Base-by-base conservation (phyloP, 169 alveolate genomes). In the Plasmodium knowlesi region DNA sequence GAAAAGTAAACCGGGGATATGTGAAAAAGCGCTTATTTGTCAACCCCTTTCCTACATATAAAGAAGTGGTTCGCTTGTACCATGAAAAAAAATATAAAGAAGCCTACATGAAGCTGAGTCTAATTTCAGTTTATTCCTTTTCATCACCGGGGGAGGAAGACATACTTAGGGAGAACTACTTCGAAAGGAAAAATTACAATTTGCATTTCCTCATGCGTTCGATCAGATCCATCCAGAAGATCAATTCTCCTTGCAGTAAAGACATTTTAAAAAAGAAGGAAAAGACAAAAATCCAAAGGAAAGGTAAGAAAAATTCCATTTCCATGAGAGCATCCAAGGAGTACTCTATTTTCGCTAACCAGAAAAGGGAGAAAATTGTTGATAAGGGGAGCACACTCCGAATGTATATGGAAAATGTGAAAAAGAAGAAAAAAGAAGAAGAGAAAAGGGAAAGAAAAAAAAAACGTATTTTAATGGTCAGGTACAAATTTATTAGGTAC, bases 31-130 rank as follows among this genome's bases (percentile, higher is more conserved):
- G 43, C 22, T 12, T 67, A 85, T 34, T 74, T 6, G 41, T 50
- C 2, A 72, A 74, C 14, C 93, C 85, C 5, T 85, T 85, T 74
- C 67, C 78, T 10, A 46, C 25, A 22, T 85, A 85, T 43, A 54
- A 76, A 74, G 79, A 85, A 5, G n/a, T 74, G 14, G 79, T 74
- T 8, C 19, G 12, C 16, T 54, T 85, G 37, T 85, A 74, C 79
- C 74, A 85, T 14, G 61, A 67, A 19, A 39, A 74, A 53, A 85
- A 74, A 53, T 85, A 85, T 85, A 85, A 85, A 85, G 93, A 85
- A 28, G 93, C 93, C 22, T 85, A 85, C 28, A 9, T 73, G 3
- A 53, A 46, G 78, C 43, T 85, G 37, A 30, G 83, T 14, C n/a
- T 9, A 67, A 34, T 83, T 46, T 83, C 83, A 22, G 76, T 46